Base-by-base conservation (phyloP, 306 rosid species). In the Inga laurina region DNA sequence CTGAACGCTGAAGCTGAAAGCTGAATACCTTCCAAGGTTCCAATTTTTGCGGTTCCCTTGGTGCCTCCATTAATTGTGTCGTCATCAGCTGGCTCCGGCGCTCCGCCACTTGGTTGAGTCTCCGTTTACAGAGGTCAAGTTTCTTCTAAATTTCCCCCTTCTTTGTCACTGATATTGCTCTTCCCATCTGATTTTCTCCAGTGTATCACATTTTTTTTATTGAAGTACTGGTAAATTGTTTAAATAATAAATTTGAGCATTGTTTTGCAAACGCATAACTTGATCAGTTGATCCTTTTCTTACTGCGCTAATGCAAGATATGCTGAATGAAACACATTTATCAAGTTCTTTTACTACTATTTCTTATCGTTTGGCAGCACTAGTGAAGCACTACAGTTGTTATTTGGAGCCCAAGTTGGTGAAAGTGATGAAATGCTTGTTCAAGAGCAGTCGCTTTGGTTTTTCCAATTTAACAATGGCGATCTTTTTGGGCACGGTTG, bases 181-280 rank as follows among this genome's bases (percentile, higher is more conserved):
- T 56, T 70, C 72, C 37, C 51, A 79, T 73, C 48, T 79, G 65
- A 52, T 56, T 65, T 74, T 66, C 24, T 57, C 61, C 45, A 13
- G 75, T 46, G 52, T 10, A 10, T 68, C 27, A 11, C 74, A 15
- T 19, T 54, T 37, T 30, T 39, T 24, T 39, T 49, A 64, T 68
- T 62, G 75, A 44, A 44, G 45, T 15, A 10, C 43, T 75, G 66
- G 12, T 21, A 39, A 46, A 76, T 67, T 21, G 57, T 48, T 76
- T 80, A 44, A 61, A 76, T n/a, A 22, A 22, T 34, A 21, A 76
- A 41, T 35, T 45, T 62, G 14, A 54, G 41, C n/a, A 39, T 32
- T 21, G 32, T 35, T 24, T 24, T 7, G 27, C 21, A 48, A 61
- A n/a, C 65, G 10, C 10, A 39, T 48, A 62, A 69, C 69, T 76